phyloP scores from a whole-genome alignment of 2,329 filamentous ascomycete species.

The Monosporascus sp. region DNA sequence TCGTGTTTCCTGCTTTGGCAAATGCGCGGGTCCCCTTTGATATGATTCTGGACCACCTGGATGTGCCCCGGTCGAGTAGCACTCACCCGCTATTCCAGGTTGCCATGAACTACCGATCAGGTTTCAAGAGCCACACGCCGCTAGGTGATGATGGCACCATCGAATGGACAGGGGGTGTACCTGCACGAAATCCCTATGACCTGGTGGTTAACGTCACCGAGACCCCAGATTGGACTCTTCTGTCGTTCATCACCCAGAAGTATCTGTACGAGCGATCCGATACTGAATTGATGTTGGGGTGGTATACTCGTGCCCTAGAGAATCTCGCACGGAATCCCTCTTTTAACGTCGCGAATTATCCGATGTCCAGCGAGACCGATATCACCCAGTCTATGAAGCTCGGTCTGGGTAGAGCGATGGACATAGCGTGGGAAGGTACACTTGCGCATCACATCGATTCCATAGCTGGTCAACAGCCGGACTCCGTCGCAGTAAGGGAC shows the following conservation, averaged over 20 bases:
- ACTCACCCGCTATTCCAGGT: slow-evolving; percentile 35
- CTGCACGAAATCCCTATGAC: not conserved
- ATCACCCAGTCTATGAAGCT: not conserved
- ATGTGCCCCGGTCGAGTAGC: slow-evolving; percentile 26
- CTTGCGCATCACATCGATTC: not conserved
- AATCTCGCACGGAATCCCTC: not conserved
- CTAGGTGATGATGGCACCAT: not conserved
- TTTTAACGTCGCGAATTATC: not conserved
- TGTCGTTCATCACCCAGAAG: not conserved
- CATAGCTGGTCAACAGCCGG: not conserved
- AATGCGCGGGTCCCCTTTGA: slow-evolving; percentile 35
- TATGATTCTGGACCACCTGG: slow-evolving; percentile 31
- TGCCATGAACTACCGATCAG: slow-evolving; percentile 26
- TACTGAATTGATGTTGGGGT: not conserved
- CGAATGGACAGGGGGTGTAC: not conserved
- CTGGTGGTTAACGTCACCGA: not conserved
- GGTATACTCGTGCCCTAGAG: not conserved
- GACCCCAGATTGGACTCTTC: not conserved
- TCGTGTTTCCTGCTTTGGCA: slow-evolving; percentile 22
- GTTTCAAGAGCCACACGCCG: not conserved
- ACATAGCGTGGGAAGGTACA: not conserved
- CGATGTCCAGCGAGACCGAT: not conserved
- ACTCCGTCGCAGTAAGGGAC: not conserved
- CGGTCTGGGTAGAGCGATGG: not conserved
- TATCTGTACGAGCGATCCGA: not conserved